Percentiles rank a stretch among this genome's conserved stretches.
Conservation (phyloP, 495 filamentous ascomycete species). For the Xylaria longipes region DNA sequence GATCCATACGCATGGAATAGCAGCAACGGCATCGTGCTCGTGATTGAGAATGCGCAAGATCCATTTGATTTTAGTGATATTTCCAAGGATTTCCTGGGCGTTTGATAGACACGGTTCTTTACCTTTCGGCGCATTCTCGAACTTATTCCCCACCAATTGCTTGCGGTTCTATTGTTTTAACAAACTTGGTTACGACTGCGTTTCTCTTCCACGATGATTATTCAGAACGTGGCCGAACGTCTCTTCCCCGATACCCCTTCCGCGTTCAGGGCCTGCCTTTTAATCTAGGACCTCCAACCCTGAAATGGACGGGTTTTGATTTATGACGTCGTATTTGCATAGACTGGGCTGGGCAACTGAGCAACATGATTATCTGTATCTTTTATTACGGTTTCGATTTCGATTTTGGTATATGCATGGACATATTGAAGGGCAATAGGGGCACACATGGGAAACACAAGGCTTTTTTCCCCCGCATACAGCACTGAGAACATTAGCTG, state of each 20-base stretch:
- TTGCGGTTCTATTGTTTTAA: conserved; percentile 11
- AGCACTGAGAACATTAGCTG: neutral
- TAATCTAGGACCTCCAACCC: conserved; percentile 22
- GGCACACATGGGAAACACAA: conserved; percentile 14
- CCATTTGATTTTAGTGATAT: conserved; percentile 27
- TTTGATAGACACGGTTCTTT: conserved; percentile 38
- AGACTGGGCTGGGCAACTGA: conserved; percentile 43
- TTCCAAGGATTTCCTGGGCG: conserved; percentile 32
- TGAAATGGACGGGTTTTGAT: conserved; percentile 29
- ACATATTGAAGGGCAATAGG: neutral
- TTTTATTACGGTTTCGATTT: conserved; percentile 4
- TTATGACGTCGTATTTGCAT: conserved; percentile 33
- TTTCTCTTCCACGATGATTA: conserved; percentile 3
- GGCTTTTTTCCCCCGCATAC: neutral
- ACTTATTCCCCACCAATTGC: conserved; percentile 20
- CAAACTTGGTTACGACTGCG: neutral
- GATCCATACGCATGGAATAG: neutral
- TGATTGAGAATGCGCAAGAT: conserved; percentile 1
- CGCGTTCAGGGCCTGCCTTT: conserved; percentile 24
- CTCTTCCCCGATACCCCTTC: conserved; percentile 27
- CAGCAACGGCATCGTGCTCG: neutral
- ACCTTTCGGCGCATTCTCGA: conserved; percentile 31
- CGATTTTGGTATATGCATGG: conserved; percentile 8
- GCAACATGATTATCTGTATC: conserved; percentile 26
- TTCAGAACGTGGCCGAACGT: neutral